These are phyloP conservation scores for Amylocystis lapponica DNA, from an alignment of 768 basidiomycete species.

Conservation along the genomic window DNA sequence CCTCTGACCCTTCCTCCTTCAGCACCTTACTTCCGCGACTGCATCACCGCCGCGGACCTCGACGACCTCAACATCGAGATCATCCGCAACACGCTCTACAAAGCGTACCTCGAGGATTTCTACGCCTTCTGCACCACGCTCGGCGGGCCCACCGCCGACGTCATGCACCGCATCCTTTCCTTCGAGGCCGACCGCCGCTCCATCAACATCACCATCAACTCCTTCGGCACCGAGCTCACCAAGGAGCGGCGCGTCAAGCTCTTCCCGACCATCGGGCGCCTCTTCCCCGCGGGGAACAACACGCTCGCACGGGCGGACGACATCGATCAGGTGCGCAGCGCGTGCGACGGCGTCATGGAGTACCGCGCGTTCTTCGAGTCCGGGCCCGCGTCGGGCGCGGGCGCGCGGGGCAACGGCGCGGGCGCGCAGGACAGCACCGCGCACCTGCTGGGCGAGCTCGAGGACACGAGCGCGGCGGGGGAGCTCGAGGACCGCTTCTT, in stretches of 20 bases:
- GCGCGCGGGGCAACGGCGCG: conserved; percentile 24
- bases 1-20: neutral
- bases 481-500: conserved; percentile 94
- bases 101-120: conserved; percentile 98
- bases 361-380: conserved; percentile 88
- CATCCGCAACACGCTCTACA: conserved; percentile 98
- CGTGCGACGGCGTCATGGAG: conserved; percentile 84
- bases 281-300: conserved; percentile 96
- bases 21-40: conserved; percentile 97
- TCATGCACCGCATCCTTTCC: conserved; percentile 87
- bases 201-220: conserved; percentile 99
- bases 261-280: conserved; percentile 88
- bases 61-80: conserved; percentile 99
- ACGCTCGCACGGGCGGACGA: conserved; percentile 92
- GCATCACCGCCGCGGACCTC: conserved; percentile 90
- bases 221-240: conserved; percentile 89
- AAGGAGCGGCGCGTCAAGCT: conserved; percentile 94
- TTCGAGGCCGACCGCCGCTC: conserved; percentile 97
- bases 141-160: conserved; percentile 80
- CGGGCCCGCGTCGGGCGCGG: conserved; percentile 19
- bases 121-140: conserved; percentile 75
- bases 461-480: conserved; percentile 41
- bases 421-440: conserved; percentile 27
- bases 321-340: conserved; percentile 83
- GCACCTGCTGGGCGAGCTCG: conserved; percentile 22